A percentile compares a stretch with the other conserved stretches of the same genome.
These are phyloP conservation scores for Cyclostephanos tholiformis DNA, from an alignment of 108 stramenopile genomes.

Conservation along the genomic window DNA sequence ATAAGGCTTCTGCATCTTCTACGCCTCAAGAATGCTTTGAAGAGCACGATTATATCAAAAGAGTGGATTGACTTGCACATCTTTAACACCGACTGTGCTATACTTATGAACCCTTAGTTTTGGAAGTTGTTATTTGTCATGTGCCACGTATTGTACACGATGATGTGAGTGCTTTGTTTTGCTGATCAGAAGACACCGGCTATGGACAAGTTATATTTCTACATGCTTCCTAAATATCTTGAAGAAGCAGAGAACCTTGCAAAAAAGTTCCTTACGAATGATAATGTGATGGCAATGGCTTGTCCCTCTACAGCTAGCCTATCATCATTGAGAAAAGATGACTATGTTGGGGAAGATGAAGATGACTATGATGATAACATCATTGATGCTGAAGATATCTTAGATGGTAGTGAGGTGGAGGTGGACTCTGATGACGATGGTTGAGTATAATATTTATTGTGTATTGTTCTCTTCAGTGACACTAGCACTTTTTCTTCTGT, in stretches of 20 bases:
- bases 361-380: no score
- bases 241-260: not conserved
- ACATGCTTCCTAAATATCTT: not conserved
- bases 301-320: not conserved
- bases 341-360: not conserved
- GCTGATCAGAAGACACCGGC: no score
- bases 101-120: not conserved
- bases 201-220: not conserved
- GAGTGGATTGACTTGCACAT: no score
- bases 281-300: not conserved
- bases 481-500: no score
- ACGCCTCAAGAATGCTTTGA: conserved; percentile 1
- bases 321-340: not conserved
- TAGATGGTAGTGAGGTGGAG: no score
- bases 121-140: not conserved
- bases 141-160: conserved; percentile 11
- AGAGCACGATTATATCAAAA: not conserved
- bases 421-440: no score
- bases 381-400: no score
- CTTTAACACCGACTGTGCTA: not conserved
- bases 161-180: not conserved
- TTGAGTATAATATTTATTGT: no score
- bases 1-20: conserved; percentile 5
- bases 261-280: not conserved
- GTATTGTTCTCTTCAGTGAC: not conserved